Base-by-base conservation (phyloP, 208 protist genomes). In the Tritrichomonas foetus region DNA sequence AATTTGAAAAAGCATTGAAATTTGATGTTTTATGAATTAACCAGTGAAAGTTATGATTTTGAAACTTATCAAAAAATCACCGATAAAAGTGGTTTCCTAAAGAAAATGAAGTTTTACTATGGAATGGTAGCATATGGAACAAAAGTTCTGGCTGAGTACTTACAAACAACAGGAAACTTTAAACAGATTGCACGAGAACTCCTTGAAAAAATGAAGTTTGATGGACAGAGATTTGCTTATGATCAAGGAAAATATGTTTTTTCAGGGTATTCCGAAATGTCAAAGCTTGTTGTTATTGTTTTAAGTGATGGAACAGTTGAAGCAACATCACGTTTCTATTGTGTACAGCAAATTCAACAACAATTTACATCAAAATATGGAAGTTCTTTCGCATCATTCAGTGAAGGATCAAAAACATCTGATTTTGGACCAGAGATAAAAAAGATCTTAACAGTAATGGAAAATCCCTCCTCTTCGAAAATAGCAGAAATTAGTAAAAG, bases 191-290 rank as follows among this genome's bases (percentile, higher is more conserved):
- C 74, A 20, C 27, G 47, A 8, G 50, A 82, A 44, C 47, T 82
- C 41, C 74, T 82, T 44, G 74, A 82, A 82, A 82, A 82, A 20
- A 47, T 82, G 41, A 41, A 82, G 47, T 30, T 41, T 22, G 50
- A 82, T 33, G 50, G 27, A 20, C 74, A 9, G n/a, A 47, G 14
- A 9, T 20, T 30, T 50, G 25, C 50, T 82, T 47, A 50, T 9
- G 74, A 82, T 50, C n/a, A 82, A 82, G 74, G 74, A 9, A 36
- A 82, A 47, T 82, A 50, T 36, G 74, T 82, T 25, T 82, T 82
- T 41, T 20, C 30, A 25, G 30, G 41, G 50, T 36, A 50, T 20
- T 20, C 74, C 50, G 74, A 82, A 20, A 47, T 11, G 16, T 33
- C 47, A 20, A 82, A 41, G 25, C 47, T 50, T 20, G 50, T 30